Percentiles rank a stretch among this genome's conserved stretches.
phyloP scores from a whole-genome alignment of 352 stramenopile genomes.

The Phytophthora megakarya region DNA sequence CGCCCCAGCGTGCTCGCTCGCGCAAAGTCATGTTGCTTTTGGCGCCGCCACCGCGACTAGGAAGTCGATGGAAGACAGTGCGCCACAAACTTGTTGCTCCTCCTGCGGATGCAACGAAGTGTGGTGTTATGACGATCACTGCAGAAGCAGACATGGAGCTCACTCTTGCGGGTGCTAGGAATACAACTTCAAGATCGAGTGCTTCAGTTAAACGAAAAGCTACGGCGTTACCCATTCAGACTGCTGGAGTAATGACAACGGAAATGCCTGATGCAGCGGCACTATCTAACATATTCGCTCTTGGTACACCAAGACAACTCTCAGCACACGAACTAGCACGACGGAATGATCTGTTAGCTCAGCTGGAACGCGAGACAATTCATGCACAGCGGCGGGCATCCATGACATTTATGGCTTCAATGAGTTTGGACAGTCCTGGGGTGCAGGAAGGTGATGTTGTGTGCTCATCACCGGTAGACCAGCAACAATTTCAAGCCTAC shows the following conservation, averaged over 20 bases:
- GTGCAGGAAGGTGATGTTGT: neutral
- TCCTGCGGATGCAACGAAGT: conserved; percentile 1
- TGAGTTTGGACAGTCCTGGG: conserved; percentile 22
- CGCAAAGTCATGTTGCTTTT: conserved; percentile 29
- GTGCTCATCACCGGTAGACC: conserved; percentile 28
- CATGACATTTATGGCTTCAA: conserved; percentile 38
- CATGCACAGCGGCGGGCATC: conserved; percentile 34
- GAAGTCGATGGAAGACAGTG: conserved; percentile 32
- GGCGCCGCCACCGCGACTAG: conserved; percentile 20
- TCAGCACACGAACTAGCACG: conserved; percentile 47
- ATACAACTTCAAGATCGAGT: neutral
- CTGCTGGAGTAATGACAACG: neutral
- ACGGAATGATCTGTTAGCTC: conserved; percentile 54
- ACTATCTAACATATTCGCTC: conserved; percentile 64
- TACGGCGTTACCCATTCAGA: neutral
- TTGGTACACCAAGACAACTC: conserved; percentile 63
- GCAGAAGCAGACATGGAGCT: conserved; percentile 27
- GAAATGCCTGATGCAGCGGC: conserved; percentile 27
- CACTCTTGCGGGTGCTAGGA: neutral
- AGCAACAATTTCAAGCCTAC: conserved; percentile 43
- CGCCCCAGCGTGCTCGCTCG: conserved; percentile 18
- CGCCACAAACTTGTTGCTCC: conserved; percentile 28
- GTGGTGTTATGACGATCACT: conserved; percentile 15
- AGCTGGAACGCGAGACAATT: conserved; percentile 47
- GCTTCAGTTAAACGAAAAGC: conserved; percentile 15